Percentiles rank a stretch among this genome's conserved stretches.
phyloP scores from a whole-genome alignment of 352 stramenopile species.

The Phytophthora quininea region DNA sequence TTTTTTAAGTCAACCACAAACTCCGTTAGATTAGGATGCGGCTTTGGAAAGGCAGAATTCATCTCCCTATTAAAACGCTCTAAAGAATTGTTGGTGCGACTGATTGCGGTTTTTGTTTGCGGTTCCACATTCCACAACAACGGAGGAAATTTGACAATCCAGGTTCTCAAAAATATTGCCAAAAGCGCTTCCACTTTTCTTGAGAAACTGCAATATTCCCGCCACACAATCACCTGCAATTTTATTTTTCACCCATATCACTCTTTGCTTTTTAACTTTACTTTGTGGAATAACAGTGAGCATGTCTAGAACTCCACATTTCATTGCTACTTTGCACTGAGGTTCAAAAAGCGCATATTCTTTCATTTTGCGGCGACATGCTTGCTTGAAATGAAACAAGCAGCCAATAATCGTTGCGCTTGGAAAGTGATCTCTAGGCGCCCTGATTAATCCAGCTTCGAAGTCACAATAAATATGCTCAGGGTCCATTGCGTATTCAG shows the following conservation, averaged over 20 bases:
- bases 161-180: conserved; percentile 6
- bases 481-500: conserved; percentile 6
- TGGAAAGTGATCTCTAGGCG: conserved; percentile 18
- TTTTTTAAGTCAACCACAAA: conserved; percentile 28
- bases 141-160: conserved; percentile 2
- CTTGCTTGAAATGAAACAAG: conserved; percentile 31
- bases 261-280: conserved; percentile 10
- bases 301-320: conserved; percentile 14
- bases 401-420: conserved; percentile 6
- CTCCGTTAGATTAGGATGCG: conserved; percentile 14
- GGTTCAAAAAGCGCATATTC: conserved; percentile 7
- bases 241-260: conserved; percentile 3
- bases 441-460: conserved; percentile 18
- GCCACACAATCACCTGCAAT: background rate
- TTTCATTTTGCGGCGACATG: conserved; percentile 6
- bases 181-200: conserved; percentile 11
- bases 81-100: conserved; percentile 18
- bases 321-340: conserved; percentile 12
- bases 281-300: conserved; percentile 9
- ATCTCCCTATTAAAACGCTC: conserved; percentile 31
- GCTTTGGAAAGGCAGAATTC: conserved; percentile 12
- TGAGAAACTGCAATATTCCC: background rate
- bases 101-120: background rate
- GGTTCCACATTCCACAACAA: conserved; percentile 10
- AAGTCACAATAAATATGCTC: conserved; percentile 26